Percentiles rank a stretch among this genome's conserved stretches.
These are phyloP conservation scores for Botrytis elliptica DNA, from an alignment of 2,329 filamentous ascomycete genomes.

Conservation along the genomic window DNA sequence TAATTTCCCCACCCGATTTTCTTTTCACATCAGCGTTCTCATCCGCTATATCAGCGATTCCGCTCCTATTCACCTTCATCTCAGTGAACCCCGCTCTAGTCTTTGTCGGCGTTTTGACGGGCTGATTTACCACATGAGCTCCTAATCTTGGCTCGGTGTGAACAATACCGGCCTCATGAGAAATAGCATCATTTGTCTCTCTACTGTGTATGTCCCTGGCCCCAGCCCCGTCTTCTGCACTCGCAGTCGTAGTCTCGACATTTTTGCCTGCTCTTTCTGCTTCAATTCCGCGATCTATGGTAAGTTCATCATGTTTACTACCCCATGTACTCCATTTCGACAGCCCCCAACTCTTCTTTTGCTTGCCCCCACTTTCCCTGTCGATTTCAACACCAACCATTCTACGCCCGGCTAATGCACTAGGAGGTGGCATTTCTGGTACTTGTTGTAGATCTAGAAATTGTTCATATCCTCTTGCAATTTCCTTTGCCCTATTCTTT, in stretches of 20 bases:
- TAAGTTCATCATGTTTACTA: constrained; percentile 80
- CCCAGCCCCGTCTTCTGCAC: constrained; percentile 45
- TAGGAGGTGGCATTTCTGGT: constrained; percentile 74
- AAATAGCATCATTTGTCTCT: constrained; percentile 25
- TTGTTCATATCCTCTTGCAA: constrained; percentile 67
- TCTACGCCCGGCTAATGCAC: constrained; percentile 73
- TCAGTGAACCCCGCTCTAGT: constrained; percentile 32
- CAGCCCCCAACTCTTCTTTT: constrained; percentile 68
- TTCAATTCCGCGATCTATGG: constrained; percentile 59
- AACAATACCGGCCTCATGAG: background rate
- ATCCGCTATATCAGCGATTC: constrained; percentile 43
- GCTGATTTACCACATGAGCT: background rate
- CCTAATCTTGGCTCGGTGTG: background rate
- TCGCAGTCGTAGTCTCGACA: constrained; percentile 39
- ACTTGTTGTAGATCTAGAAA: constrained; percentile 58
- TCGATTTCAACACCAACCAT: constrained; percentile 48
- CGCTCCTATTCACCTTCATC: constrained; percentile 45
- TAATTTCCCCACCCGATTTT: constrained; percentile 37
- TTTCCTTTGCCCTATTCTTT: constrained; percentile 69
- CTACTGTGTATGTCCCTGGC: constrained; percentile 38
- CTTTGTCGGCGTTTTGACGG: background rate
- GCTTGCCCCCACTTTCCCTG: constrained; percentile 51
- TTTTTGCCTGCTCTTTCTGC: constrained; percentile 48
- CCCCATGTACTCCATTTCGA: constrained; percentile 86
- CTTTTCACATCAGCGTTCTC: constrained; percentile 43